Percentiles rank a stretch among this genome's conserved stretches.
Evolutionary conservation across 768 basidiomycete genomes (phyloP).

Genomic region (Serpula lacrymans): DNA sequence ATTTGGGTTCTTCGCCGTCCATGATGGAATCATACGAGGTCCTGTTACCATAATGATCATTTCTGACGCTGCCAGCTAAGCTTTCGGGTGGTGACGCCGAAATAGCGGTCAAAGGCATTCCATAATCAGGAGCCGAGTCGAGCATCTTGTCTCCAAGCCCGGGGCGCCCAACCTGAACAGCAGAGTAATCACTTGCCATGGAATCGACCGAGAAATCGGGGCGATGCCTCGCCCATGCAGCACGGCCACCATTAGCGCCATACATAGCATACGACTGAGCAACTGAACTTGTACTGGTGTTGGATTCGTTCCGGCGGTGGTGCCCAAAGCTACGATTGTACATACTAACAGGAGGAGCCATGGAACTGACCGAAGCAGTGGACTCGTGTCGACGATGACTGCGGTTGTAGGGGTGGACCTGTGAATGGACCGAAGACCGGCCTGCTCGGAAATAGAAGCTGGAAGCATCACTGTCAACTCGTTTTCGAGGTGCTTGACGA

Average conservation of each 20-base stretch:
- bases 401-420: constrained; percentile 35
- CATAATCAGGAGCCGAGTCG: constrained; percentile 50
- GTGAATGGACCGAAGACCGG: constrained; percentile 33
- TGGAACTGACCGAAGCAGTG: constrained; percentile 47
- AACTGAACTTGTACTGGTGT: constrained; percentile 53
- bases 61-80: constrained; percentile 14
- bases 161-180: constrained; percentile 57
- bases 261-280: constrained; percentile 53
- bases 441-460: constrained; percentile 67
- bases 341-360: constrained; percentile 66
- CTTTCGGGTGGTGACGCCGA: constrained; percentile 62
- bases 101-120: constrained; percentile 57
- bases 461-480: constrained; percentile 74
- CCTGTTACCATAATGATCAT: constrained; percentile 29
- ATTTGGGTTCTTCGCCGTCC: constrained; percentile 44
- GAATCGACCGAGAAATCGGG: constrained; percentile 64
- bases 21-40: constrained; percentile 66
- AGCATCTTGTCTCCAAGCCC: constrained; percentile 90
- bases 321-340: constrained; percentile 63
- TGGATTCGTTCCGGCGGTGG: constrained; percentile 57
- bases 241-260: constrained; percentile 51
- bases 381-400: constrained; percentile 65
- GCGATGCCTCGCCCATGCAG: constrained; percentile 58
- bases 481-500: constrained; percentile 36
- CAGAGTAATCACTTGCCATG: constrained; percentile 59